Evolutionary conservation across 768 basidiomycete species (phyloP).

Genomic region (Nidularia sp.): DNA sequence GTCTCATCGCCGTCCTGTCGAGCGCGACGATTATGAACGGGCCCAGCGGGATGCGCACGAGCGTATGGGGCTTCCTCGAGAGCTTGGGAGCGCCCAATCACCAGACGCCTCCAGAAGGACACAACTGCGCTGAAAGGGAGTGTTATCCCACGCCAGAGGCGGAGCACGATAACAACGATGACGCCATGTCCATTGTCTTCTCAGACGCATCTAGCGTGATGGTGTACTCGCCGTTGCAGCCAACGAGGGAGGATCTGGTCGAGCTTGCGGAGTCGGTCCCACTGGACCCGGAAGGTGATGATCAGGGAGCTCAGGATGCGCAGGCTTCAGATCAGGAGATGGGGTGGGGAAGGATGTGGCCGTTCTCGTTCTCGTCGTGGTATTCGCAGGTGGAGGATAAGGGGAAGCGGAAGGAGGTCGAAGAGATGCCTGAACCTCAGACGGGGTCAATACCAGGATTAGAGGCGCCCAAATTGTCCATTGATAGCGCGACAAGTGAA

Average conservation of each 20-base stretch:
- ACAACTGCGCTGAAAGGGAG: too few relatives aligned
- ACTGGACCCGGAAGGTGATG: slow-evolving; percentile 12
- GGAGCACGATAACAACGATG: too few relatives aligned
- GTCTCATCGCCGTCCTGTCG: slow-evolving; percentile 42
- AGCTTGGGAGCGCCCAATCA: slow-evolving; percentile 18
- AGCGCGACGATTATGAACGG: slow-evolving; percentile 55
- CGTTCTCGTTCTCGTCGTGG: neutral
- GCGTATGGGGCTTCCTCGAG: slow-evolving; percentile 44
- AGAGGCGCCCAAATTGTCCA: neutral
- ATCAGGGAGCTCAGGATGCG: neutral
- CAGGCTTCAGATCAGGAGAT: neutral
- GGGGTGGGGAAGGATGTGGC: neutral
- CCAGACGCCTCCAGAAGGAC: neutral
- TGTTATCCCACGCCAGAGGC: too few relatives aligned
- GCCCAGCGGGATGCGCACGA: slow-evolving; percentile 29
- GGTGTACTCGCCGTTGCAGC: slow-evolving; percentile 72
- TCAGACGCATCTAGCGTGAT: slow-evolving; percentile 43
- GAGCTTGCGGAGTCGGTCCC: slow-evolving; percentile 54
- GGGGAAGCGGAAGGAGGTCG: too few relatives aligned
- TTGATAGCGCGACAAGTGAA: neutral
- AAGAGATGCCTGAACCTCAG: neutral
- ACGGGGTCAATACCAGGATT: neutral
- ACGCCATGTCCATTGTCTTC: slow-evolving; percentile 9
- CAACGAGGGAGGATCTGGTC: slow-evolving; percentile 52
- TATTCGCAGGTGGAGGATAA: neutral